Evolutionary conservation across 2,329 filamentous ascomycete species (phyloP), one percentile per base, ranked within the genome.

Genomic region (Claviceps sp.): DNA sequence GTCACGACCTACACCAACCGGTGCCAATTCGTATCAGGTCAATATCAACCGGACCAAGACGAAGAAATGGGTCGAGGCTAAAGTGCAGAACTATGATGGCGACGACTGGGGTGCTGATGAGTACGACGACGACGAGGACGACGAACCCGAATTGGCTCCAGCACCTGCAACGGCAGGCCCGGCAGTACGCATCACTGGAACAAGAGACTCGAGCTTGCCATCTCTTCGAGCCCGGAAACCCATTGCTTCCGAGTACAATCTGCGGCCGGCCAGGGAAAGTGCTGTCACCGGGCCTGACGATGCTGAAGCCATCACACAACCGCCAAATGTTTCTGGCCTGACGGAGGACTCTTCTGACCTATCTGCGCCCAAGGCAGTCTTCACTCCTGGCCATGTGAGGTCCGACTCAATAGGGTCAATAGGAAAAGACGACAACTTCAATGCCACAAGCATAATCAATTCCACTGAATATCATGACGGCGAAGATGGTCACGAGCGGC

Each of bases 31-130:
- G 26, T 95, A 90, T 69, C 85, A 86, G 65, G 80, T 88, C 49
- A 94, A 95, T 65, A 83, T 96, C 47, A 91, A 87, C 68, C 83
- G 91, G 55, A 79, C 82, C 52, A 95, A 95, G 71, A 96, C 90
- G 51, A 86, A 84, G 69, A 95, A 95, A 78, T 97, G 91, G 91
- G 85, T 91, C 39, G 85, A 95, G 61, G 91, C 91, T 38, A 91
- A 90, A 67, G 76, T 81, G 53, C 83, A 86, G 60, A 86, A 81
- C 63, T 97, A 97, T 63, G 90, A 91, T 61, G 91, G 90, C 56
- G 89, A 94, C 61, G 91, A 95, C 62, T 96, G 91, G 90, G 91
- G 88, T 38, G 85, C 75, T 52, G 81, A 84, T 38, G 79, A 83
- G 8, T 77, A 80, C 53, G 77, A 80, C 56, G 89, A 94, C 61